A percentile compares a stretch with the other conserved stretches of the same genome.
Evolutionary conservation across 352 stramenopile species (phyloP).

Genomic region (Globisporangium viniferum): DNA sequence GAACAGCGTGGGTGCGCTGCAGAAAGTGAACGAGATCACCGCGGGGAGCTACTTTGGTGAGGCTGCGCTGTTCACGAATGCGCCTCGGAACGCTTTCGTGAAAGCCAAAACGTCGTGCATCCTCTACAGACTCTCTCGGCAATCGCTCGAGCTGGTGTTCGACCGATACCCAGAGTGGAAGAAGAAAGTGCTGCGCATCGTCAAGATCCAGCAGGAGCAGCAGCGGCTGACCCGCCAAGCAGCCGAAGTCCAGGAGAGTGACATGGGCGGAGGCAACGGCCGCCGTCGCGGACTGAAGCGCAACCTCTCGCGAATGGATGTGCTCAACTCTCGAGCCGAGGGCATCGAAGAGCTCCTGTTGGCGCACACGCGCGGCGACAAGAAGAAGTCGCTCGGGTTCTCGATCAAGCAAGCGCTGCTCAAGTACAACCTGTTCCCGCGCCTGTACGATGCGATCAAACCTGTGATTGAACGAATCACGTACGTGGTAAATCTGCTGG

Average conservation of each 20-base stretch:
- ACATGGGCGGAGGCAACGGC: not conserved
- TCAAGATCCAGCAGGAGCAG: conserved; percentile 65
- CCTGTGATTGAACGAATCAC: not conserved
- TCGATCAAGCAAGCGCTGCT: conserved; percentile 8
- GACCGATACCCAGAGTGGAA: conserved; percentile 61
- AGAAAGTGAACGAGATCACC: conserved; percentile 62
- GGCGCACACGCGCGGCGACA: conserved; percentile 21
- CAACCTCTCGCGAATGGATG: conserved; percentile 35
- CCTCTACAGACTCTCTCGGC: conserved; percentile 48
- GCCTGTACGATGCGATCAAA: conserved; percentile 3
- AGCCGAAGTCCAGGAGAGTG: conserved; percentile 33
- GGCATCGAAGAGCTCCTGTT: conserved; percentile 54
- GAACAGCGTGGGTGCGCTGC: conserved; percentile 10
- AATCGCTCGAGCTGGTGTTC: conserved; percentile 61
- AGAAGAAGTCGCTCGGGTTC: conserved; percentile 16
- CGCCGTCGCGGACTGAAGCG: conserved; percentile 24
- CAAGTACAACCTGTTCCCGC: conserved; percentile 1
- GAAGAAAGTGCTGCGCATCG: conserved; percentile 55
- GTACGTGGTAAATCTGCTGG: conserved; percentile 12
- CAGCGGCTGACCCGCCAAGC: conserved; percentile 43
- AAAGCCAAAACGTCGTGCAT: conserved; percentile 65
- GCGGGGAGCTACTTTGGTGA: conserved; percentile 61
- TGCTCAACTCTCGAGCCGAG: conserved; percentile 43
- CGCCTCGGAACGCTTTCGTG: conserved; percentile 51
- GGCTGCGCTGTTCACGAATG: conserved; percentile 52